Conservation (phyloP, 176 grass and related monocot genomes). For the Dactylis glomerata region DNA sequence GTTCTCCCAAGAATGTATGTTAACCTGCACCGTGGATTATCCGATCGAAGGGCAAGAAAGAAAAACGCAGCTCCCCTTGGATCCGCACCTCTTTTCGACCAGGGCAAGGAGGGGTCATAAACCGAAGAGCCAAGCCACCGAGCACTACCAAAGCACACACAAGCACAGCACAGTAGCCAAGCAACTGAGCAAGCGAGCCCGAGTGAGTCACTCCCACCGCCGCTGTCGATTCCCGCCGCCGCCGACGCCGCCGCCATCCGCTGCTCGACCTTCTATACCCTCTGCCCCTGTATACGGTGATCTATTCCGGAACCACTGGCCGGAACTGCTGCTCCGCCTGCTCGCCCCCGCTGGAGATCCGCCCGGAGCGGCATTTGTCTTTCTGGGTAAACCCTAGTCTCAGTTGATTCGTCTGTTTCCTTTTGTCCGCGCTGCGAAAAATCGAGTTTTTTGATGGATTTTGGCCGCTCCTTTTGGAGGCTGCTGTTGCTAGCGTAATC, state of each 20-base stretch:
- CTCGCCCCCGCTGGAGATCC: conserved; percentile 33
- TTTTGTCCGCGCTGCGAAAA: background rate
- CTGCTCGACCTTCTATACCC: background rate
- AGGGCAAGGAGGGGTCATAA: background rate
- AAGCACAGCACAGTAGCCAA: conserved; percentile 26
- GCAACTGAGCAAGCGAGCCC: conserved; percentile 35
- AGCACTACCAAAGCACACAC: conserved; percentile 11
- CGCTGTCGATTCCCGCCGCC: conserved; percentile 3
- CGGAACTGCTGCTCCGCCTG: background rate
- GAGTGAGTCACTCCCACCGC: conserved; percentile 24
- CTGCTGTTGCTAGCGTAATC: background rate
- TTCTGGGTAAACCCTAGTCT: conserved; percentile 49
- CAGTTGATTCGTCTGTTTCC: background rate
- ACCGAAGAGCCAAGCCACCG: background rate
- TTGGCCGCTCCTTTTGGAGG: background rate
- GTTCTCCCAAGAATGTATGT: background rate
- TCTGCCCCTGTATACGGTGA: background rate
- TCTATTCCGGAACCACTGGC: background rate
- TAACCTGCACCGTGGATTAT: background rate
- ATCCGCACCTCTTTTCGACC: conserved; percentile 1
- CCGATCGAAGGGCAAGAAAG: conserved; percentile 4
- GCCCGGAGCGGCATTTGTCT: conserved; percentile 28
- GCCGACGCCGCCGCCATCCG: background rate
- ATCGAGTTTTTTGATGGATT: conserved; percentile 19
- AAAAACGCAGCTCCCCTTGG: background rate